Evolutionary conservation across 495 filamentous ascomycete species (phyloP), one percentile per base, ranked within the genome.

Genomic region (Hamigera avellanea): DNA sequence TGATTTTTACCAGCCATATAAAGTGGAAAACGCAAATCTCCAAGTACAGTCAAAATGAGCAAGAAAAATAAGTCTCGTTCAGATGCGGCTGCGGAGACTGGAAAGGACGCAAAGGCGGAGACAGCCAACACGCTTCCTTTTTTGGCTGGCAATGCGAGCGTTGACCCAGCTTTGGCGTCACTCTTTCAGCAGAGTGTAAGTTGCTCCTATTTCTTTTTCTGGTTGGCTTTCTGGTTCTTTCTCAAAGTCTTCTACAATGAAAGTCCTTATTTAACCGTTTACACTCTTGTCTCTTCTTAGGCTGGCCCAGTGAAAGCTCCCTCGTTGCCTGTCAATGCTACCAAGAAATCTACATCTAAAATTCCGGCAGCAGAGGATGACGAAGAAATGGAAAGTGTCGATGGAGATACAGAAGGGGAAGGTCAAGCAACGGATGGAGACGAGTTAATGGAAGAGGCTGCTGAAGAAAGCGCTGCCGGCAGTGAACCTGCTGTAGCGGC

Each of bases 151-250:
- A 56, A 52, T 16, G 52, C 57, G 17, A 39, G 71, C 42, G 67
- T 93, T 44, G 84, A 95, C 62, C 80, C 83, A 42, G 59, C 68
- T 36, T 50, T 95, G 44, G 76, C 81, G 42, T 80, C 82, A 33
- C 70, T 95, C 17, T 95, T 95, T 59, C 69, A 80, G 19, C 66
- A 72, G 18, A 89, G 83, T 64, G 86, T 91, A 66, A n/a, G n/a
- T n/a, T 58, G 81, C 73, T 27, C 25, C 36, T 8, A 41, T 33
- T 15, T 26, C 18, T 13, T n/a, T 34, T n/a, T n/a, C n/a, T n/a
- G n/a, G n/a, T n/a, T n/a, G n/a, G n/a, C n/a, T n/a, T n/a, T n/a
- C n/a, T n/a, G n/a, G n/a, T n/a, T n/a, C n/a, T 5, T 23, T 23
- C 4, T 23, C 5, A 23, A 32, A 17, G n/a, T 15, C 8, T 15